A percentile compares a stretch with the other conserved stretches of the same genome.
These are phyloP conservation scores for Fusarium hostae DNA, from an alignment of 2,329 filamentous ascomycete genomes.

Conservation along the genomic window DNA sequence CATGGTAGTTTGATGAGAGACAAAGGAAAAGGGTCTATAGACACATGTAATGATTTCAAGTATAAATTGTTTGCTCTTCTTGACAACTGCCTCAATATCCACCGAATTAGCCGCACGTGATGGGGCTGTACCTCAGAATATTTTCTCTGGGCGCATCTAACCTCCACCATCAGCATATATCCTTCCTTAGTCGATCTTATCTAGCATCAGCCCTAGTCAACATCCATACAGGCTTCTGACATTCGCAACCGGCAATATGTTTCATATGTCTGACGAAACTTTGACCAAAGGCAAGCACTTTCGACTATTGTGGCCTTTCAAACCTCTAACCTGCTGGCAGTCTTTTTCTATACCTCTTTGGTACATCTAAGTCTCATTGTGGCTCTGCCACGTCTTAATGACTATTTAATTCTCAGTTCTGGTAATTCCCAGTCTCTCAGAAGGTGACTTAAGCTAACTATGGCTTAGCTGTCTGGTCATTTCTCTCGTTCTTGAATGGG, in stretches of 20 bases:
- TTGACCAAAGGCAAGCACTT: neutral
- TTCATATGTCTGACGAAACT: neutral
- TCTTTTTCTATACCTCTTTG: neutral
- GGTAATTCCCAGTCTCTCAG: neutral
- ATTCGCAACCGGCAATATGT: neutral
- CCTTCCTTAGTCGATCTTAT: neutral
- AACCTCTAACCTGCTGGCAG: neutral
- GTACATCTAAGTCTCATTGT: neutral
- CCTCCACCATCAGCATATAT: neutral
- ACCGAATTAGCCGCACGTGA: neutral
- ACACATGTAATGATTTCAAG: neutral
- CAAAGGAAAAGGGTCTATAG: neutral
- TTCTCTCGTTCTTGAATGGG: neutral
- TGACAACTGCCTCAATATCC: neutral
- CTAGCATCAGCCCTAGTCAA: neutral
- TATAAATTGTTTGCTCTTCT: neutral
- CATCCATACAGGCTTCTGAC: rapidly evolving
- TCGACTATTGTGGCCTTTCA: too few species aligned
- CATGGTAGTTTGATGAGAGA: too few species aligned
- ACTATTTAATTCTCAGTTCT: neutral
- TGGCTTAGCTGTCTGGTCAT: neutral
- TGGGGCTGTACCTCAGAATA: neutral
- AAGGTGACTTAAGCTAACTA: neutral
- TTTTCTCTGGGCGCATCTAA: neutral
- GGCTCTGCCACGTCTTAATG: neutral